Evolutionary conservation across 768 basidiomycete species (phyloP), one percentile per base, ranked within the genome.

Genomic region (Flagelloscypha sp.): DNA sequence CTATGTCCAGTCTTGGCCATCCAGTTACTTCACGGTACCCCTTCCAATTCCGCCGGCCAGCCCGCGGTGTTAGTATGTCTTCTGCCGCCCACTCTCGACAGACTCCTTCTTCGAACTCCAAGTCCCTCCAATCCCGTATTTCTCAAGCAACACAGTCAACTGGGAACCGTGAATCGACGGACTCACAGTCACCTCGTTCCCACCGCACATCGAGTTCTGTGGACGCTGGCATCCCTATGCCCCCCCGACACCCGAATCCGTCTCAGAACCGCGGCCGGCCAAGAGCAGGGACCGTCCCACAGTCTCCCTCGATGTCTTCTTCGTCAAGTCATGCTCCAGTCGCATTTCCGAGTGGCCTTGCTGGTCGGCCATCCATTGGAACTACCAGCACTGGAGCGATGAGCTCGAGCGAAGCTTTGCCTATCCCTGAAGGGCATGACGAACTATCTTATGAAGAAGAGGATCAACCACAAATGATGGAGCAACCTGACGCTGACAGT

Each of bases 1-100:
- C 87, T 6, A 77, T 90, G 78, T 89, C 86, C 3, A 84, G 81
- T 42, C 70, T 90, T 5, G 87, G 87, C 3, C 79, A 82, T 16
- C 86, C 84, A 1, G 66, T 89, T 35, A 55, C 61, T 22, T 76
- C 82, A 16, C 70, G 78, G 0, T 82, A 79, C 48, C 83, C 81
- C 7, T 83, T 84, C 67, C 66, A 73, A 35, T 72, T 74, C 55
- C 75, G 78, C 13, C 67, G 67, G 2, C 71, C 72, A 6, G 45
- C 52, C 1, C 69, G 72, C 6, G 70, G 75, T 0, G 61, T 57
- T 10, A 59, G 55, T 43, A 37, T 52, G 17, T 72, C 66, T 5
- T 68, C 66, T 9, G 57, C 61, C 30, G 53, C 54, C 12, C 46
- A 50, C 37, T 42, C 54, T 11, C 44, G 46, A 23, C 52, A 61